Percentiles rank a stretch among this genome's conserved stretches.
Conservation (phyloP, 148 eudicot genomes). For the Chenopodium album region DNA sequence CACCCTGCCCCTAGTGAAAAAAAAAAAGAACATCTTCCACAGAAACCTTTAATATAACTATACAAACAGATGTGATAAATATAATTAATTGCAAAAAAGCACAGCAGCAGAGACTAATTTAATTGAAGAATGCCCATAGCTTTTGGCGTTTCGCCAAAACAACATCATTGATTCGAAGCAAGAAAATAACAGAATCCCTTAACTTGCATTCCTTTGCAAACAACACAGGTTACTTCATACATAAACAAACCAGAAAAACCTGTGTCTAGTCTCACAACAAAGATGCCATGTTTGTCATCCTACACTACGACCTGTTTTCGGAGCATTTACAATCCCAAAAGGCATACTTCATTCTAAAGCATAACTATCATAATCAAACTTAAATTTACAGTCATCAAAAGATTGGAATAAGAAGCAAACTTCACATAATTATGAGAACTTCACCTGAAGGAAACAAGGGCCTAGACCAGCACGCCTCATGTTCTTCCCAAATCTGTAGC, state of each 20-base stretch:
- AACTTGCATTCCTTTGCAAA: background rate
- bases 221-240: background rate
- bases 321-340: background rate
- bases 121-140: background rate
- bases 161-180: background rate
- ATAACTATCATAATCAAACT: background rate
- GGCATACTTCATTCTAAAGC: background rate
- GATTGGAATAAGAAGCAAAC: background rate
- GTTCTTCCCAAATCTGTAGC: slow-evolving; percentile 92
- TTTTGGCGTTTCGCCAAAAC: background rate
- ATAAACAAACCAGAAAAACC: background rate
- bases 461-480: slow-evolving; percentile 88
- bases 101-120: background rate
- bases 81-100: background rate
- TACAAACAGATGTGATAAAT: background rate
- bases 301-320: background rate
- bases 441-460: slow-evolving; percentile 79
- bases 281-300: background rate
- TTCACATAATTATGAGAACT: slow-evolving; percentile 2
- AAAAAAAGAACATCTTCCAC: background rate
- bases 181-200: background rate
- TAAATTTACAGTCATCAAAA: slow-evolving; percentile 1
- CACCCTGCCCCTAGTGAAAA: background rate
- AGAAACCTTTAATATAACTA: background rate
- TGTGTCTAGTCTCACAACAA: too few species aligned